Evolutionary conservation across 345 rosid species (phyloP).

Genomic region (Alliaria petiolata): DNA sequence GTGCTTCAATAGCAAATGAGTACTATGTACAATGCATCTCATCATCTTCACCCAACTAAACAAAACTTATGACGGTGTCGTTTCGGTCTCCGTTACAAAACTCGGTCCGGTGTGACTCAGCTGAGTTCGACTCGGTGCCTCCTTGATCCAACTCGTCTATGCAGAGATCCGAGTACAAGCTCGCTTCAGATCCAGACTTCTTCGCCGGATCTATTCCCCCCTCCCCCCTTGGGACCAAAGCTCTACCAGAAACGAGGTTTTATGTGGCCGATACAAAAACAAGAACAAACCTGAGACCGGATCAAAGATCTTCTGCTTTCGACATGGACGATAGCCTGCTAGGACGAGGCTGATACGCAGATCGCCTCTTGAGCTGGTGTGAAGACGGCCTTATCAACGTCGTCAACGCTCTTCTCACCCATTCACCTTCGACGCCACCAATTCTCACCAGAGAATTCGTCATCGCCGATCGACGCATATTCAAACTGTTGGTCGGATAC

Average conservation of each 20-base stretch:
- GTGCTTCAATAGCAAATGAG: constrained; percentile 42
- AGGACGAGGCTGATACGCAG: constrained; percentile 56
- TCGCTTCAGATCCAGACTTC: neutral
- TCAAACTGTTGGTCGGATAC: constrained; percentile 53
- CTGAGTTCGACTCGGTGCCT: neutral
- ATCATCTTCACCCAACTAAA: constrained; percentile 33
- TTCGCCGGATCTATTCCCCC: constrained; percentile 19
- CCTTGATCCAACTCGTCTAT: neutral
- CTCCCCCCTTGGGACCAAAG: neutral
- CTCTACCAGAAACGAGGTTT: constrained; percentile 17
- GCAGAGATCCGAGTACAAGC: neutral
- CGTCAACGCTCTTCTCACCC: constrained; percentile 77
- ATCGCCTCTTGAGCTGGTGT: constrained; percentile 70
- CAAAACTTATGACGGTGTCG: constrained; percentile 23
- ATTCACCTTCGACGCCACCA: constrained; percentile 95
- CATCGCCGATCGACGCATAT: constrained; percentile 90
- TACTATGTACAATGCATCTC: constrained; percentile 45
- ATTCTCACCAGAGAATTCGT: constrained; percentile 81
- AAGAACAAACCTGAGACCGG: constrained; percentile 32
- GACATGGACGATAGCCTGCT: constrained; percentile 80
- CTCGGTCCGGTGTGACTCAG: constrained; percentile 24
- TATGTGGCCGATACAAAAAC: constrained; percentile 11
- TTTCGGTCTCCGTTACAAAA: constrained; percentile 30
- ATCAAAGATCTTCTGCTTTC: constrained; percentile 38
- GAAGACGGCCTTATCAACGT: constrained; percentile 87